Conservation (phyloP, 2,329 filamentous ascomycete genomes). For the Colletotrichum nymphaeae region DNA sequence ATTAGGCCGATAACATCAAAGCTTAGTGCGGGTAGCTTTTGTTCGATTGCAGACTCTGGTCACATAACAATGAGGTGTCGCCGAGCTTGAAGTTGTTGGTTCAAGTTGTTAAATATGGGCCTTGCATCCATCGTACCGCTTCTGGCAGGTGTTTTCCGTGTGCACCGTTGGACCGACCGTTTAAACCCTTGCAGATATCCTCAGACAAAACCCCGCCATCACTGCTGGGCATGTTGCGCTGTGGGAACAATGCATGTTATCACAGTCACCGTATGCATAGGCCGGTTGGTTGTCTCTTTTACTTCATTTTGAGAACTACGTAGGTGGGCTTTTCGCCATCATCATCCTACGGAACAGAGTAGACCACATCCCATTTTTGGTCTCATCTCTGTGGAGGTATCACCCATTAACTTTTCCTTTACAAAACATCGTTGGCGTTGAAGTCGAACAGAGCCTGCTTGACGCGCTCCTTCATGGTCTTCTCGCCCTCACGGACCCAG, state of each 20-base stretch:
- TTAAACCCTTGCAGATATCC: not conserved
- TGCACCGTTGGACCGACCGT: not conserved
- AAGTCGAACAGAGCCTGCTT: slow-evolving; percentile 89
- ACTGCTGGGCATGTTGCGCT: too few species aligned
- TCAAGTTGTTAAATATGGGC: not conserved
- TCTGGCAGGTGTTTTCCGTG: not conserved
- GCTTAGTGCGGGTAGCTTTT: too few species aligned
- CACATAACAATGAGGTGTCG: not conserved
- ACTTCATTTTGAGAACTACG: slow-evolving; percentile 29
- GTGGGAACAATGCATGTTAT: not conserved
- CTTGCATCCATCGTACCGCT: not conserved
- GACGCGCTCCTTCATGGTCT: slow-evolving; percentile 90
- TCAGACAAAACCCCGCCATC: too few species aligned
- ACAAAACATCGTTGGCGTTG: slow-evolving; percentile 84
- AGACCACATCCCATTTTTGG: slow-evolving; percentile 12
- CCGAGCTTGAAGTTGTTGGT: not conserved
- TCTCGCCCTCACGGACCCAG: slow-evolving; percentile 97
- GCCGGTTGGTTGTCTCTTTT: slow-evolving; percentile 4
- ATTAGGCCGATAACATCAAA: too few species aligned
- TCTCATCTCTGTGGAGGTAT: slow-evolving; percentile 31
- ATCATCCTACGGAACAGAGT: slow-evolving; percentile 26
- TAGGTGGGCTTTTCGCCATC: slow-evolving; percentile 27
- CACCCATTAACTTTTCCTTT: slow-evolving; percentile 50
- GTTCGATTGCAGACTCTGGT: not conserved
- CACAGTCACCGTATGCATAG: not conserved